phyloP scores from a whole-genome alignment of 345 rosid species.

The Garcia nutans region DNA sequence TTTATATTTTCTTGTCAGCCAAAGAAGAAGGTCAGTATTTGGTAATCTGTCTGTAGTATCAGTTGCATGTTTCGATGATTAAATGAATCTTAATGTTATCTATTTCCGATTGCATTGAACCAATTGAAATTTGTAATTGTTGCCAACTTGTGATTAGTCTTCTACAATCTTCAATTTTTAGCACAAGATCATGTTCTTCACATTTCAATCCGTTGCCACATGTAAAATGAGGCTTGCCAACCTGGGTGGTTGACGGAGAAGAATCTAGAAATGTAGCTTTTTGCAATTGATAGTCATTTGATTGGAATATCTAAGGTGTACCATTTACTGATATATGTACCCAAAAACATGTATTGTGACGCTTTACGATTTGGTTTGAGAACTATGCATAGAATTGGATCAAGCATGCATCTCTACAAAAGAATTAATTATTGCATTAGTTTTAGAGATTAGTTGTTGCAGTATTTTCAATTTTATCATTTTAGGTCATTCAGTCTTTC shows the following conservation, averaged over 20 bases:
- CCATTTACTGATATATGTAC: no score
- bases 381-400: not conserved
- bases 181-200: not conserved
- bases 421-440: not conserved
- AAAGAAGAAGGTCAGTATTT: slow-evolving; percentile 61
- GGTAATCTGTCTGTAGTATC: slow-evolving; percentile 6
- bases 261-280: not conserved
- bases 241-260: not conserved
- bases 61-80: not conserved
- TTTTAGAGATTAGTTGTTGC: not conserved
- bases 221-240: not conserved
- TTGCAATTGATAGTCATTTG: not conserved
- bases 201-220: not conserved
- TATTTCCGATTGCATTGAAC: not conserved
- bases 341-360: not conserved
- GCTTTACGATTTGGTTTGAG: not conserved
- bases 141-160: not conserved
- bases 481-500: slow-evolving; percentile 6
- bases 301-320: not conserved
- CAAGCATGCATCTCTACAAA: not conserved
- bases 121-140: not conserved
- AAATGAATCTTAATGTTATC: not conserved
- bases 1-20: slow-evolving; percentile 89
- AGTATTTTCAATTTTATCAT: not conserved
- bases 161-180: not conserved